Percentiles rank a stretch among this genome's conserved stretches.
Evolutionary conservation across 2,329 filamentous ascomycete species (phyloP).

Genomic region (Diaporthe citri): DNA sequence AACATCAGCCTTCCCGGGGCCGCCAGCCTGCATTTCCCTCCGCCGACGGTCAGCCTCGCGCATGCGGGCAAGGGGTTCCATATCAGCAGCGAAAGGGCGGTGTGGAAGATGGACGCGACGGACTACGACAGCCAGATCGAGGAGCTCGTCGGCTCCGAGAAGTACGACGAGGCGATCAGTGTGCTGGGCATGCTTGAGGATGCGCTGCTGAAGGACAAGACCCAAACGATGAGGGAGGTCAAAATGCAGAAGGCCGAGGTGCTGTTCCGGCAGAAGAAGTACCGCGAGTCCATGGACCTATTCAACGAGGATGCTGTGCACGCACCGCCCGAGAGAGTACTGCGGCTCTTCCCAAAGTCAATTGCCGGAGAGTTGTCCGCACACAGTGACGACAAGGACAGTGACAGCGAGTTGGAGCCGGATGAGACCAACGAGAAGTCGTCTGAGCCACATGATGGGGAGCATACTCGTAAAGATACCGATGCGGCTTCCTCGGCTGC

Average conservation of each 20-base stretch:
- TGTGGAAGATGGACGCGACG: constrained; percentile 96
- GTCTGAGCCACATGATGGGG: constrained; percentile 44
- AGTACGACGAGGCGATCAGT: constrained; percentile 93
- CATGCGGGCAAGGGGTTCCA: constrained; percentile 97
- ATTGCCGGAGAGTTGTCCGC: constrained; percentile 87
- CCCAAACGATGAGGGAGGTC: constrained; percentile 82
- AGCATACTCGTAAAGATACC: constrained; percentile 46
- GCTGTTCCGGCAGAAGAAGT: constrained; percentile 86
- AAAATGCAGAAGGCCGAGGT: constrained; percentile 92
- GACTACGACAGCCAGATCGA: constrained; percentile 93
- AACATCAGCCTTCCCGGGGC: constrained; percentile 85
- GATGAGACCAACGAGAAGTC: constrained; percentile 46
- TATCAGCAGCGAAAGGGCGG: constrained; percentile 88
- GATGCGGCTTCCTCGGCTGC: constrained; percentile 43
- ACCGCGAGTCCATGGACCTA: constrained; percentile 86
- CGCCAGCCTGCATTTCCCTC: constrained; percentile 88
- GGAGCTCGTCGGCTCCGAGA: constrained; percentile 78
- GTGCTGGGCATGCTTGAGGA: constrained; percentile 92
- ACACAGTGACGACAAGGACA: constrained; percentile 52
- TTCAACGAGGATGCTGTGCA: constrained; percentile 88
- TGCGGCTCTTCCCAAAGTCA: constrained; percentile 83
- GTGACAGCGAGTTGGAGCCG: constrained; percentile 46
- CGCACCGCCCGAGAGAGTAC: constrained; percentile 89
- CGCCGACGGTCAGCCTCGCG: constrained; percentile 92
- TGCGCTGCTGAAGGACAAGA: constrained; percentile 87